Percentiles rank a stretch among this genome's conserved stretches.
Evolutionary conservation across 768 basidiomycete genomes (phyloP).

Genomic region (Trametes cubensis): DNA sequence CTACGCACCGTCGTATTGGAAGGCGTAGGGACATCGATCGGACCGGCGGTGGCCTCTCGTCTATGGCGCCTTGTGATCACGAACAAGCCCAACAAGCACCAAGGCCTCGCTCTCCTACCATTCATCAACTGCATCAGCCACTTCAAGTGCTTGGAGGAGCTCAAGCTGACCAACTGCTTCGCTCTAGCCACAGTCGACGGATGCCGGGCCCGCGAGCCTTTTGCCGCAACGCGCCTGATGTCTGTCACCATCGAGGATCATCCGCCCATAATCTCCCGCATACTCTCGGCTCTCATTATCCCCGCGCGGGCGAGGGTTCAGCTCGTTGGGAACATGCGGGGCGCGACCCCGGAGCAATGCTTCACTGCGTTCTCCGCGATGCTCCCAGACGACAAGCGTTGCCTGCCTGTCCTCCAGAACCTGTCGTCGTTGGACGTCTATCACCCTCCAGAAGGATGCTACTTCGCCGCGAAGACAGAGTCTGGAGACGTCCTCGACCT

Average conservation of each 20-base stretch:
- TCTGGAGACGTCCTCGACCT: background rate
- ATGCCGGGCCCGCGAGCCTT: background rate
- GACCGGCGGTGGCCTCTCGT: background rate
- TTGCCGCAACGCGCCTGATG: background rate
- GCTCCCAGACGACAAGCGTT: background rate
- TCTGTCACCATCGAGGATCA: conserved; percentile 4
- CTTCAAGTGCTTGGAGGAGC: conserved; percentile 9
- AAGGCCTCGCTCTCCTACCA: background rate
- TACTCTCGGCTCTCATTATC: conserved; percentile 3
- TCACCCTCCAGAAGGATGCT: conserved; percentile 1
- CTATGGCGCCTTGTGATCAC: conserved; percentile 3
- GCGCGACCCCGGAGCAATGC: background rate
- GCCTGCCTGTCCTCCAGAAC: conserved; percentile 2
- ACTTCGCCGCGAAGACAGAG: background rate
- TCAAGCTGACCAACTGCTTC: conserved; percentile 5
- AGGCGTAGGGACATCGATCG: background rate
- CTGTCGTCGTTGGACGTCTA: background rate
- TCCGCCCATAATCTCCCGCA: background rate
- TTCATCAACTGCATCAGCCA: conserved; percentile 7
- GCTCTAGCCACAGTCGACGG: background rate
- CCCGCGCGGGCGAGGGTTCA: background rate
- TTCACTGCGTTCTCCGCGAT: background rate
- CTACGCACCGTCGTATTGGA: conserved; percentile 1
- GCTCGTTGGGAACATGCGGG: conserved; percentile 1
- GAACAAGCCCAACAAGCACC: background rate